A percentile compares a stretch with the other conserved stretches of the same genome.
These are phyloP conservation scores for Plasmodium adleri DNA, from an alignment of 169 alveolate genomes.

Conservation along the genomic window DNA sequence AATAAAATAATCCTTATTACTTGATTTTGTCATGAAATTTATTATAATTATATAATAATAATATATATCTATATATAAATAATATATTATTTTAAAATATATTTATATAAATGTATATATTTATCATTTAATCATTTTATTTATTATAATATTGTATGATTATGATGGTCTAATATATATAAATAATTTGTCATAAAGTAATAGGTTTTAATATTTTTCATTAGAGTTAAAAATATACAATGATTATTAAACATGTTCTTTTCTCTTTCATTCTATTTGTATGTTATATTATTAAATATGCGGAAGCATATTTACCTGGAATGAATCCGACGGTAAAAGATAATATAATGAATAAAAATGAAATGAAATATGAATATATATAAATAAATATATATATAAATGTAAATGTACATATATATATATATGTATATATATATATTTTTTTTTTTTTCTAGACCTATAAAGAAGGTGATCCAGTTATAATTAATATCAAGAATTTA, in stretches of 20 bases:
- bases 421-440: neutral
- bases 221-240: neutral
- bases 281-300: slow-evolving; percentile 20
- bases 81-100: too few species aligned
- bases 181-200: too few species aligned
- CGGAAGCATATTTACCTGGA: slow-evolving; percentile 62
- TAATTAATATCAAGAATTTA: slow-evolving; percentile 54
- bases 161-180: too few species aligned
- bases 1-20: too few species aligned
- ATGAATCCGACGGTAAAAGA: slow-evolving; percentile 60
- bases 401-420: neutral
- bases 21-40: too few species aligned
- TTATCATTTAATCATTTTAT: too few species aligned
- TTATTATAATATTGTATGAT: too few species aligned
- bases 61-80: too few species aligned
- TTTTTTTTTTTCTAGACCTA: slow-evolving; percentile 14
- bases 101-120: too few species aligned
- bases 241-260: neutral
- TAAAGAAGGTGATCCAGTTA: slow-evolving; percentile 47
- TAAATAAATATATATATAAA: too few species aligned
- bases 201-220: neutral
- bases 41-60: too few species aligned
- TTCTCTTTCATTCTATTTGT: neutral
- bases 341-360: too few species aligned
- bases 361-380: neutral